Base-by-base conservation (phyloP, 2,329 filamentous ascomycete species). In the Ceratocystis huliohia region DNA sequence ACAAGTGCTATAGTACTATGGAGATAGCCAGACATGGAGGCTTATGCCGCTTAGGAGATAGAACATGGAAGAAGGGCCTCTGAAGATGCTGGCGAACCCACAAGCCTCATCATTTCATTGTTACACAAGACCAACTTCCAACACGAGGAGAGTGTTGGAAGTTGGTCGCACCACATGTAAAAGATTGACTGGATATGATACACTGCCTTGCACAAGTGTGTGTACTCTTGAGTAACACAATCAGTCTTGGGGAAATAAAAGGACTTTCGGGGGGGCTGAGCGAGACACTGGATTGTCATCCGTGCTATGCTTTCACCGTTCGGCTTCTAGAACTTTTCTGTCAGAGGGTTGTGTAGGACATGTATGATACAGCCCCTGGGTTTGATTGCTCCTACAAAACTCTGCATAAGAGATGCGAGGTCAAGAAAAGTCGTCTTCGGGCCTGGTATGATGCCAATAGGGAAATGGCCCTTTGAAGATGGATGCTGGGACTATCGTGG, bases 111-210 rank as follows among this genome's bases (percentile, higher is more conserved):
- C 33, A 28, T 30, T 59, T 6, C 7, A 20, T 30, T n/a, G 56
- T 30, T 59, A 59, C 28, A 59, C 30, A 37, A 8, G 30, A 22
- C 30, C n/a, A 37, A 13, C 7, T 25, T 37, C 10, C 28, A 37
- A 59, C 56, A 59, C 56, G 56, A 33, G 56, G 7, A 33, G 30
- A 8, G 56, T 59, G 56, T 59, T 59, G 30, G 56, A 59, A 33
- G 56, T 37, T 59, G 56, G 56, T 59, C 5, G 30, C 25, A 59
- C 56, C 33, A 17, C 56, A 33, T 37, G 48, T 25, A 6, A 30
- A 8, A 1, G 17, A n/a, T 20, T 10, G n/a, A 37, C 25, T 59
- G n/a, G 13, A 59, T 15, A 59, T 59, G 25, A 59, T 59, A 37
- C 30, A 33, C 30, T 20, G 25, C 28, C 1, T 30, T 7, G 17